Percentiles rank a stretch among this genome's conserved stretches.
These are phyloP conservation scores for Ramicandelaber brevisporus DNA, from an alignment of 192 early-diverging fungal species.

Conservation along the genomic window DNA sequence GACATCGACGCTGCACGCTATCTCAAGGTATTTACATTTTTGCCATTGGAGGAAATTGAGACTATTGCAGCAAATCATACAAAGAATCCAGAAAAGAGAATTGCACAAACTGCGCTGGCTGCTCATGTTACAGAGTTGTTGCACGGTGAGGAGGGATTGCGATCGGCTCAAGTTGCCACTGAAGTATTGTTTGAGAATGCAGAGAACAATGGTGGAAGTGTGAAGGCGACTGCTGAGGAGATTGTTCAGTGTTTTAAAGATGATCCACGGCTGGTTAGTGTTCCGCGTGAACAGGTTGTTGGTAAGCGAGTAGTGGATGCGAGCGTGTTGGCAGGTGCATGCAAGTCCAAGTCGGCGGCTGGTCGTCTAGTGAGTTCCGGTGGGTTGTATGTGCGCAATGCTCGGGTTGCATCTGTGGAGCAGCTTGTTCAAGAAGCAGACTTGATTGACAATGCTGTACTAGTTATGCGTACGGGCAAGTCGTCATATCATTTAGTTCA, in stretches of 20 bases:
- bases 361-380: slow-evolving; percentile 46
- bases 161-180: slow-evolving; percentile 40
- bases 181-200: slow-evolving; percentile 42
- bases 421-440: slow-evolving; percentile 9
- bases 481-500: no score
- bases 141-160: slow-evolving; percentile 48
- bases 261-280: slow-evolving; percentile 26
- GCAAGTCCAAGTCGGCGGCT: slow-evolving; percentile 48
- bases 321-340: slow-evolving; percentile 28
- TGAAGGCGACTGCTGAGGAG: slow-evolving; percentile 9
- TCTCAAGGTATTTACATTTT: slow-evolving; percentile 58
- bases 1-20: slow-evolving; percentile 56
- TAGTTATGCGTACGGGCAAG: no score
- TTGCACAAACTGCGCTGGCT: slow-evolving; percentile 53
- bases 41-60: slow-evolving; percentile 30
- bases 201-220: slow-evolving; percentile 12
- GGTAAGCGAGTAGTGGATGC: slow-evolving; percentile 28
- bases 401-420: slow-evolving; percentile 17
- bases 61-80: slow-evolving; percentile 32
- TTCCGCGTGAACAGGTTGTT: slow-evolving; percentile 13
- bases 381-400: slow-evolving; percentile 60
- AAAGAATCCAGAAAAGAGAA: slow-evolving; percentile 31
- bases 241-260: slow-evolving; percentile 46
- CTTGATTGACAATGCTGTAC: no score
- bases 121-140: slow-evolving; percentile 70